Evolutionary conservation across 345 rosid species (phyloP).

Genomic region (Sisymbrium altissimum): DNA sequence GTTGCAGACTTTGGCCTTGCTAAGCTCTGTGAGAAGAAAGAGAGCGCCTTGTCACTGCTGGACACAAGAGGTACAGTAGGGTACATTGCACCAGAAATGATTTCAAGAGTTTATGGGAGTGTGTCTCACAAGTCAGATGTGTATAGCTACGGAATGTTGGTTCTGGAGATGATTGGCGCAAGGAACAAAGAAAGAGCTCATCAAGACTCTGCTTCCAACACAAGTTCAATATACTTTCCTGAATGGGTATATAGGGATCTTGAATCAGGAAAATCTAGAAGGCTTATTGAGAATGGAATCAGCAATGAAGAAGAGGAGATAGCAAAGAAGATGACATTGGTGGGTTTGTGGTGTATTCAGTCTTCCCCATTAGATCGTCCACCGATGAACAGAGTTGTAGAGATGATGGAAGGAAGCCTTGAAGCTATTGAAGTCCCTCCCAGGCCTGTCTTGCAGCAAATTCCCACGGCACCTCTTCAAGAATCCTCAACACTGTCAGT

Average conservation of each 20-base stretch:
- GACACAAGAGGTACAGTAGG: conserved; percentile 43
- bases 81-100: background rate
- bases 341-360: conserved; percentile 41
- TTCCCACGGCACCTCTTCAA: background rate
- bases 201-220: background rate
- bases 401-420: conserved; percentile 37
- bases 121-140: no score
- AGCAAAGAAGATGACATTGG: conserved; percentile 29
- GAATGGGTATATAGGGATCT: conserved; percentile 32
- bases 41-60: conserved; percentile 30
- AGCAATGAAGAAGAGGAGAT: conserved; percentile 12
- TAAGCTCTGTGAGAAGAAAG: conserved; percentile 36
- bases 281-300: background rate
- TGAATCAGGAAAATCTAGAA: background rate
- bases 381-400: conserved; percentile 26
- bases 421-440: conserved; percentile 28
- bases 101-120: no score
- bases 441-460: conserved; percentile 4
- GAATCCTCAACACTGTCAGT: conserved; percentile 2
- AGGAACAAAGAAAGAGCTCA: conserved; percentile 6
- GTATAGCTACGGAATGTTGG: no score
- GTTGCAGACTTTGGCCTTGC: conserved; percentile 57
- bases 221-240: conserved; percentile 40
- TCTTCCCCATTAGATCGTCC: conserved; percentile 29
- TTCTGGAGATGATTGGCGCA: background rate